Evolutionary conservation across 108 stramenopile genomes (phyloP).

Genomic region (Stephanodiscus triporus): DNA sequence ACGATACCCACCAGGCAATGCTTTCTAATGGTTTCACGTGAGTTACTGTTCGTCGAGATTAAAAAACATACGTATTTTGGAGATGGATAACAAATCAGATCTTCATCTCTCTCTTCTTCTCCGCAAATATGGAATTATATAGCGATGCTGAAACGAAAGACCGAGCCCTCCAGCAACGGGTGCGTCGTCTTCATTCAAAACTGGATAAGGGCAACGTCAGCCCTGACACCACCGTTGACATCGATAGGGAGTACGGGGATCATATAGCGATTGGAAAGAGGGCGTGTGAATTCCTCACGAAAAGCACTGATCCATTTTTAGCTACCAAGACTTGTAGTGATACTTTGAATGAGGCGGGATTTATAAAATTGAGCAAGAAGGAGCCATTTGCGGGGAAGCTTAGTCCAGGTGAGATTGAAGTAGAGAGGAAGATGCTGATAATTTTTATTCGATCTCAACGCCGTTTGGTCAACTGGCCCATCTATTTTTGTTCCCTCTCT

Average conservation of each 20-base stretch:
- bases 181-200: conserved; percentile 24
- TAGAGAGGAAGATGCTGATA: too few species aligned
- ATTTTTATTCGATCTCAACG: too few species aligned
- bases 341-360: conserved; percentile 65
- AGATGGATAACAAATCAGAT: neutral
- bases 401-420: conserved; percentile 43
- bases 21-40: conserved; percentile 3
- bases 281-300: conserved; percentile 69
- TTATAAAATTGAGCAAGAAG: conserved; percentile 52
- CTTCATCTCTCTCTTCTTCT: neutral
- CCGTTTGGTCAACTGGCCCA: too few species aligned
- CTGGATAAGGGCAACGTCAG: conserved; percentile 10
- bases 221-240: neutral
- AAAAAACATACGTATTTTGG: neutral
- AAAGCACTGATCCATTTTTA: conserved; percentile 80
- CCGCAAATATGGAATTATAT: neutral
- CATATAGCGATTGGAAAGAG: conserved; percentile 59
- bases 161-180: conserved; percentile 23
- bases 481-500: neutral
- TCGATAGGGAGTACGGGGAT: conserved; percentile 10
- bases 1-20: conserved; percentile 1
- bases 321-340: conserved; percentile 64
- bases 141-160: conserved; percentile 24
- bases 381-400: conserved; percentile 47
- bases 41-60: neutral